Base-by-base conservation (phyloP, 2,329 filamentous ascomycete genomes). In the Keithomyces neogunnii region DNA sequence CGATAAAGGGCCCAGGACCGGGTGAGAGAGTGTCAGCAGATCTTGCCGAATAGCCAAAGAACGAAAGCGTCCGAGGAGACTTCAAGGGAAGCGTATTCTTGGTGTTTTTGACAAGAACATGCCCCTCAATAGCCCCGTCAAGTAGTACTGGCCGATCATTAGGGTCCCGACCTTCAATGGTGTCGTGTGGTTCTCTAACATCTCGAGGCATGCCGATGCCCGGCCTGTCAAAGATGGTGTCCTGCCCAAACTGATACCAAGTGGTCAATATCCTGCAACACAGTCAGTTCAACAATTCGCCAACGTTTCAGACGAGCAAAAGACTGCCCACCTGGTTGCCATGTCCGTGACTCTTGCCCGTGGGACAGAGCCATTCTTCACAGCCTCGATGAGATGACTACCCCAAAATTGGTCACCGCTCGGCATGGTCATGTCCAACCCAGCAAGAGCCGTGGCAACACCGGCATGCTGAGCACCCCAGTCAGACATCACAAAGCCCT, bases 381-480 rank as follows among this genome's bases (percentile, higher is more conserved):
- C 77, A 0, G 83, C 78, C 4, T 73, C 65, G 1, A 73, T 69
- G 0, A 88, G 73, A 26, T 88, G 85, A 3, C 63, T 55, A 10
- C 70, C 67, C 75, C 75, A 80, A 49, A 67, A 69, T 0, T 53
- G 47, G 3, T 60, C 60, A 1, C 61, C 66, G 7, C 55, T 66
- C 0, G 84, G 84, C 86, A 89, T 89, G 9, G 76, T 78, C 77
- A 88, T 82, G 61, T 89, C 86, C 31, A 90, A 63, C 31, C 86
- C 87, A 3, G 84, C 81, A 51, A 84, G 67, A 1, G 84, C 75
- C 4, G 76, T 76, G 1, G 75, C 75, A 9, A 85, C 76, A 36
- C 84, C 84, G 0, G 79, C 70, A 56, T 86, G 83, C 50, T 86
- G 83, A 1, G 82, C 85, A 33, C 68, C 64, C 83, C 85, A 89